phyloP scores from a whole-genome alignment of 768 basidiomycete species.

The Podaxis sp. region DNA sequence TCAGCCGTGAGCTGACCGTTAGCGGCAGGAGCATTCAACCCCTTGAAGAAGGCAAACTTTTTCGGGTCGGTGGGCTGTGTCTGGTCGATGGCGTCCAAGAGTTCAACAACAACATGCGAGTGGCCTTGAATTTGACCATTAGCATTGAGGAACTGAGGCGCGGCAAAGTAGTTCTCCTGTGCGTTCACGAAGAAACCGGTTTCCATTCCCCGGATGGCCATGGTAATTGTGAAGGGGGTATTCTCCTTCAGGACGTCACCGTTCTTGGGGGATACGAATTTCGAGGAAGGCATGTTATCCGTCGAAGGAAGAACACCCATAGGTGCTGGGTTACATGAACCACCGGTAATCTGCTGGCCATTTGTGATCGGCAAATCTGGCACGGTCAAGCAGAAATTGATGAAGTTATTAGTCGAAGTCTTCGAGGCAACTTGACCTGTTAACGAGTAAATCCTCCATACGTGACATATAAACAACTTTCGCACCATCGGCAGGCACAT shows the following conservation, averaged over 20 bases:
- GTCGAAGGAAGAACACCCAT: conserved; percentile 55
- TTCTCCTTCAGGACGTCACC: conserved; percentile 44
- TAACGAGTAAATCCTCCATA: conserved; percentile 35
- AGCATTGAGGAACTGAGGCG: conserved; percentile 49
- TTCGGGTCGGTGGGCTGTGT: conserved; percentile 48
- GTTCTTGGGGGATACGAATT: conserved; percentile 46
- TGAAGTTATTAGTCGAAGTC: conserved; percentile 62
- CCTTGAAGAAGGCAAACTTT: conserved; percentile 58
- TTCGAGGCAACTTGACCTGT: conserved; percentile 51
- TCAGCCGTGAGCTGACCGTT: conserved; percentile 47
- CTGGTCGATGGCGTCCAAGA: conserved; percentile 37
- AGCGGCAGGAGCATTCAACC: conserved; percentile 40
- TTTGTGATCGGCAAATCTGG: conserved; percentile 52
- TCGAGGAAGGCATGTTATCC: conserved; percentile 47
- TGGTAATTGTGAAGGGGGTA: conserved; percentile 47
- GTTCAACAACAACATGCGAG: conserved; percentile 58
- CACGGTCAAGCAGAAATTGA: conserved; percentile 54
- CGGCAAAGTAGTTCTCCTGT: conserved; percentile 49
- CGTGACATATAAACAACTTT: conserved; percentile 36
- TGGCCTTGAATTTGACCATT: conserved; percentile 53
- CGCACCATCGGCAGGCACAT: conserved; percentile 30
- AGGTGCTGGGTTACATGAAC: conserved; percentile 60
- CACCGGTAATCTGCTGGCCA: conserved; percentile 49
- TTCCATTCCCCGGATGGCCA: conserved; percentile 41
- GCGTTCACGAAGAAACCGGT: conserved; percentile 57